These are phyloP conservation scores for Erodium moschatum DNA, from an alignment of 441 rosid genomes.

Conservation along the genomic window DNA sequence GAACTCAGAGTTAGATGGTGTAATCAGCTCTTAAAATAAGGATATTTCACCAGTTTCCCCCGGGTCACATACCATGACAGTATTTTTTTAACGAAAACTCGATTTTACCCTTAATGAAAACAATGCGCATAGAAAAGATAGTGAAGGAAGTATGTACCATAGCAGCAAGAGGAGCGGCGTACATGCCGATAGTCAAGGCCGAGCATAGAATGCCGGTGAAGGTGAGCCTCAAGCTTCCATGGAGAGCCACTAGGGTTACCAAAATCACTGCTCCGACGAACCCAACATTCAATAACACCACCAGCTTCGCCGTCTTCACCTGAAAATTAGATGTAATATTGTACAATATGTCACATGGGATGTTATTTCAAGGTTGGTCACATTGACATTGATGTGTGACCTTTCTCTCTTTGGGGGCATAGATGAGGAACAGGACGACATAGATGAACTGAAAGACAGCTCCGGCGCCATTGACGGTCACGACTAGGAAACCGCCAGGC, in stretches of 20 bases:
- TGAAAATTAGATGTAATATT: constrained; percentile 13
- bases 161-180: constrained; percentile 42
- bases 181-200: constrained; percentile 43
- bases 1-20: too few relatives aligned
- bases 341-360: too few relatives aligned
- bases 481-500: constrained; percentile 41
- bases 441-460: constrained; percentile 37
- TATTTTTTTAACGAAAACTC: too few relatives aligned
- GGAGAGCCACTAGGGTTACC: constrained; percentile 35
- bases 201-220: constrained; percentile 43
- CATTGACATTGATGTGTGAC: constrained; percentile 16
- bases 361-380: too few relatives aligned
- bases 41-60: too few relatives aligned
- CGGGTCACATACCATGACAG: too few relatives aligned
- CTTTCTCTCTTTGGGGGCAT: constrained; percentile 41
- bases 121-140: too few relatives aligned
- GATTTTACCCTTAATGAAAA: too few relatives aligned
- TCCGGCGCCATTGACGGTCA: constrained; percentile 48
- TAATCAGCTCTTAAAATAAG: too few relatives aligned
- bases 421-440: constrained; percentile 38
- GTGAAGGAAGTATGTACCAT: constrained; percentile 29
- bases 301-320: constrained; percentile 36
- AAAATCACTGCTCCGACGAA: constrained; percentile 37
- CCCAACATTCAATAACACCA: constrained; percentile 29
- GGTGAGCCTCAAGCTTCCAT: constrained; percentile 27